Evolutionary conservation across 352 stramenopile species (phyloP).

Genomic region (Detonula confervacea): DNA sequence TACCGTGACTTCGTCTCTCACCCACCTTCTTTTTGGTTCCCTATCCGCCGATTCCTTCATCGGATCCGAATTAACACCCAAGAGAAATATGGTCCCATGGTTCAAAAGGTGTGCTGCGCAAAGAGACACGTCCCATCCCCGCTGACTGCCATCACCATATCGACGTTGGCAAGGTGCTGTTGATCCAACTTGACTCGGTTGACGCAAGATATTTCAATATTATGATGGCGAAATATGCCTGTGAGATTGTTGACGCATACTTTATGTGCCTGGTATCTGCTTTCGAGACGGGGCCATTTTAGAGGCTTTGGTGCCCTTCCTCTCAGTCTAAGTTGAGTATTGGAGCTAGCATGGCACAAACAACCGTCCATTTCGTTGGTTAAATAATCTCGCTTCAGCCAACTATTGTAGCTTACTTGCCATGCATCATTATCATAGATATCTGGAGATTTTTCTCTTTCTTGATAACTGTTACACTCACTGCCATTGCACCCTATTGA

Average conservation of each 20-base stretch:
- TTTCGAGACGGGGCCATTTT: conserved; percentile 86
- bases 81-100: conserved; percentile 86
- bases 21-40: conserved; percentile 86
- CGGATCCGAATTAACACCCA: conserved; percentile 80
- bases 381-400: too few relatives aligned
- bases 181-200: conserved; percentile 88
- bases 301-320: conserved; percentile 88
- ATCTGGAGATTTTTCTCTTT: too few relatives aligned
- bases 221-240: conserved; percentile 75
- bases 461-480: too few relatives aligned
- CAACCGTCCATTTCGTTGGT: too few relatives aligned
- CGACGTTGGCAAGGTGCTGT: conserved; percentile 86
- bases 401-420: too few relatives aligned
- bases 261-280: conserved; percentile 86
- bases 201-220: conserved; percentile 85
- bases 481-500: too few relatives aligned
- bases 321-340: conserved; percentile 85
- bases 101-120: conserved; percentile 84
- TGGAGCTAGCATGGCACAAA: too few relatives aligned
- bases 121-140: conserved; percentile 88
- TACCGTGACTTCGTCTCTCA: too few relatives aligned
- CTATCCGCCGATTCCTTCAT: conserved; percentile 36
- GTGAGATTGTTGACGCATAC: conserved; percentile 87
- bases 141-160: conserved; percentile 87
- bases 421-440: too few relatives aligned